Percentiles rank a stretch among this genome's conserved stretches.
These are phyloP conservation scores for Penicillium sp. DNA, from an alignment of 2,329 filamentous ascomycete species.

Conservation along the genomic window DNA sequence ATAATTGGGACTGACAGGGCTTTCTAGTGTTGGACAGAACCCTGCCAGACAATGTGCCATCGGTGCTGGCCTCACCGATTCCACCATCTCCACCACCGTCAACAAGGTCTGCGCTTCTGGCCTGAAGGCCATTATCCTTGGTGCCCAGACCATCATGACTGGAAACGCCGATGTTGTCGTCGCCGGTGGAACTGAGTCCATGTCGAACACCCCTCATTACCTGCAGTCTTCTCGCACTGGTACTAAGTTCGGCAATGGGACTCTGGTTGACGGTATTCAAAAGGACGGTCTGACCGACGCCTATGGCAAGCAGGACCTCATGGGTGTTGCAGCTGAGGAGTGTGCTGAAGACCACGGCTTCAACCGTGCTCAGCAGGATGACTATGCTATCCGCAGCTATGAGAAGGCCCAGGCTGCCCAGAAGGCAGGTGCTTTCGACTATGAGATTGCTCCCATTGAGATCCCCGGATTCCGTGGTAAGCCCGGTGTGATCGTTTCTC, in stretches of 20 bases:
- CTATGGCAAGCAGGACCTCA: conserved; percentile 89
- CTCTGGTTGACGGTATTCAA: conserved; percentile 83
- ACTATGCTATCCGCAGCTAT: conserved; percentile 93
- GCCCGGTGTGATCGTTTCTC: conserved; percentile 73
- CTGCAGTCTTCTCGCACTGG: conserved; percentile 81
- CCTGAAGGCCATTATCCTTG: conserved; percentile 90
- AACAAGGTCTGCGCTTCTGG: conserved; percentile 99
- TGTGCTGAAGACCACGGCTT: conserved; percentile 82
- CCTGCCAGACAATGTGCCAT: conserved; percentile 93
- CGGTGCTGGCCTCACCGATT: conserved; percentile 77
- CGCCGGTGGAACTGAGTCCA: conserved; percentile 93
- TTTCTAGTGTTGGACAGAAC: conserved; percentile 81
- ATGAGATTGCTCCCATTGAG: conserved; percentile 87
- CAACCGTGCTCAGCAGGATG: conserved; percentile 82
- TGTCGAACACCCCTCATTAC: conserved; percentile 98
- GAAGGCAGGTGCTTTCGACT: conserved; percentile 74
- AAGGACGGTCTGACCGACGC: conserved; percentile 94
- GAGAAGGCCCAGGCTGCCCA: conserved; percentile 87
- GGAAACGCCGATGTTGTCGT: conserved; percentile 91
- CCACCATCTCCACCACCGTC: conserved; percentile 82
- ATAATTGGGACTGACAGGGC: conserved; percentile 12
- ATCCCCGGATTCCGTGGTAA: conserved; percentile 87
- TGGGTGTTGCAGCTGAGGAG: conserved; percentile 91
- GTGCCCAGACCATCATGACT: conserved; percentile 95
- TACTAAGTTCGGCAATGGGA: conserved; percentile 90